These are phyloP conservation scores for Oryza rufipogon DNA, from an alignment of 176 grass and related monocot genomes.

Conservation along the genomic window DNA sequence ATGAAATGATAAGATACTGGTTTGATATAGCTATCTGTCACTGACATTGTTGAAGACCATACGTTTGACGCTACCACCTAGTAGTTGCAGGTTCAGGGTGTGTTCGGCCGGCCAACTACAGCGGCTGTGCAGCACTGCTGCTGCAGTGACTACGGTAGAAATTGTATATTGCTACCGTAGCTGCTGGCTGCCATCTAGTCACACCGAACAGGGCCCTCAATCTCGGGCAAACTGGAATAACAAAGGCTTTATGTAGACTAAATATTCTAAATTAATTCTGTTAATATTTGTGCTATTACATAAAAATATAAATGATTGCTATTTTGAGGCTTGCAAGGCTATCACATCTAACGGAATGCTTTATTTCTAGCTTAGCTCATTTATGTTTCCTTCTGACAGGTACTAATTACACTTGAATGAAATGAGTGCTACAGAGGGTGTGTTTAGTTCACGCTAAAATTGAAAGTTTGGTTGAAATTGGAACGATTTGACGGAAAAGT, in stretches of 20 bases:
- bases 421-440: slow-evolving; percentile 1
- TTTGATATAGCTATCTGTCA: slow-evolving; percentile 18
- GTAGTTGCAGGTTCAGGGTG: background rate
- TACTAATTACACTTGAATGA: background rate
- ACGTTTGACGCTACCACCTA: background rate
- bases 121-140: no score
- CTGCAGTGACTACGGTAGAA: no score
- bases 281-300: background rate
- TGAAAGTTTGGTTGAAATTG: no score
- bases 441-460: no score
- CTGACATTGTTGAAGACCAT: slow-evolving; percentile 8
- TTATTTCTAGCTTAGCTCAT: background rate
- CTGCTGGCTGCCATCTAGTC: no score
- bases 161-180: no score
- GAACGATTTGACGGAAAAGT: no score
- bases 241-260: slow-evolving; percentile 1
- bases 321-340: slow-evolving; percentile 12
- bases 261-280: slow-evolving; percentile 17
- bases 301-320: background rate
- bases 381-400: slow-evolving; percentile 35
- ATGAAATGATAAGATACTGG: background rate
- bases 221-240: background rate
- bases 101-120: no score
- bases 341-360: background rate
- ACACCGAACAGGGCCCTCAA: background rate